Evolutionary conservation across 305 asterid species (phyloP).

Genomic region (Fraxinus latifolia): DNA sequence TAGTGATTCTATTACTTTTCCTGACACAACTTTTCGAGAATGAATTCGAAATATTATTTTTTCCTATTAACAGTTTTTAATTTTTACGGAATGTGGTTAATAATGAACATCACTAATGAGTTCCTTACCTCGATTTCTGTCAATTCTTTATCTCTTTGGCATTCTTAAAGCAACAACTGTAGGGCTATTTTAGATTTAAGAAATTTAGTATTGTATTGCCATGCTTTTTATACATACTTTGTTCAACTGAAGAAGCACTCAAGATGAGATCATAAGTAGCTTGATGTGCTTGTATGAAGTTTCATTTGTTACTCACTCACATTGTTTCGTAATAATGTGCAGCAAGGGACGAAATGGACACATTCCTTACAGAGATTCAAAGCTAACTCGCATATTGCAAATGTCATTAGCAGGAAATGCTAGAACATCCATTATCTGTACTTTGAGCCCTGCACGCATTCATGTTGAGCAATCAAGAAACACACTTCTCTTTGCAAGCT

Average conservation of each 20-base stretch:
- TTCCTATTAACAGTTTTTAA: background rate
- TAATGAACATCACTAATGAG: background rate
- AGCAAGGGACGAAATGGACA: slow-evolving; percentile 88
- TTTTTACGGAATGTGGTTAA: background rate
- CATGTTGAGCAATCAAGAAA: slow-evolving; percentile 96
- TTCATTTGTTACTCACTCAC: background rate
- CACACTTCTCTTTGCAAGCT: slow-evolving; percentile 91
- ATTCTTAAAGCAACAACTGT: background rate
- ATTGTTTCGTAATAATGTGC: slow-evolving; percentile 23
- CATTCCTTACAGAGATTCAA: slow-evolving; percentile 89
- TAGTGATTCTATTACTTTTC: background rate
- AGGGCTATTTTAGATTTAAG: background rate
- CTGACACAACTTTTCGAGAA: background rate
- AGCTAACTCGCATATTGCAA: slow-evolving; percentile 90
- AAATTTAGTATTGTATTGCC: background rate
- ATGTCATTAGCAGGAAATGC: slow-evolving; percentile 88
- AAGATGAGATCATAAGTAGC: background rate
- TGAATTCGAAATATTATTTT: background rate
- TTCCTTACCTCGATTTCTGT: background rate
- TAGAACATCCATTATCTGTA: slow-evolving; percentile 87
- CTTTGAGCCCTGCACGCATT: slow-evolving; percentile 87
- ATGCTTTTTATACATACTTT: background rate
- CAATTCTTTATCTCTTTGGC: background rate
- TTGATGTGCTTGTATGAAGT: background rate
- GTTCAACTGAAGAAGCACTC: background rate